Percentiles rank a stretch among this genome's conserved stretches.
Evolutionary conservation across 352 stramenopile species (phyloP).

Genomic region (Globisporangium spiculum): DNA sequence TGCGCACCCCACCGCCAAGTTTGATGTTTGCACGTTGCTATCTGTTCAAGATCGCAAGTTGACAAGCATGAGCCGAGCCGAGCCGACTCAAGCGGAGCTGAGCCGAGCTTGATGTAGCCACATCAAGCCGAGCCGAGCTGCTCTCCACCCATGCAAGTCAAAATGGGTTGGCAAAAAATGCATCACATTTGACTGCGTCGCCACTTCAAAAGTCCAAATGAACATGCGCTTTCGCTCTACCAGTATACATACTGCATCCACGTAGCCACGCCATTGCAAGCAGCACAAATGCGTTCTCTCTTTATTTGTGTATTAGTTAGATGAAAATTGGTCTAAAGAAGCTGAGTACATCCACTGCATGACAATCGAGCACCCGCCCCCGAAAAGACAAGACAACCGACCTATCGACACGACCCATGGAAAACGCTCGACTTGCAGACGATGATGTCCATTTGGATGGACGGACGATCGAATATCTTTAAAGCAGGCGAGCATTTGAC

Average conservation of each 20-base stretch:
- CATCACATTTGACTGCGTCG: too few species aligned
- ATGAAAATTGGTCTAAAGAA: background rate
- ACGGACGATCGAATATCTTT: background rate
- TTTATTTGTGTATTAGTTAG: background rate
- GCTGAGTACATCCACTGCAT: background rate
- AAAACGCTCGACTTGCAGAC: background rate
- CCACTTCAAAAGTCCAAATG: too few species aligned
- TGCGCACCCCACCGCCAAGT: background rate
- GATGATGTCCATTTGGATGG: too few species aligned
- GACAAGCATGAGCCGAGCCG: slow-evolving; percentile 2
- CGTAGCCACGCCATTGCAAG: background rate
- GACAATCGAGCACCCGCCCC: background rate
- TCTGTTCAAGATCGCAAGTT: slow-evolving; percentile 4
- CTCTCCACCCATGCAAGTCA: background rate
- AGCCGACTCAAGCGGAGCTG: background rate
- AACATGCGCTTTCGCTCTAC: too few species aligned
- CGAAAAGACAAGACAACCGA: background rate
- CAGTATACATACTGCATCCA: too few species aligned
- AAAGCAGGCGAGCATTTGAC: background rate
- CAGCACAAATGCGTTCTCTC: background rate
- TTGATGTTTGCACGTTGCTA: background rate
- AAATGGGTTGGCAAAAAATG: background rate
- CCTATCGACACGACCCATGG: background rate
- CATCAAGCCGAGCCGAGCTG: background rate
- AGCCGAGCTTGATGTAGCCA: background rate